Base-by-base conservation (phyloP, 257 asterid genomes). In the Penstemon eatonii region DNA sequence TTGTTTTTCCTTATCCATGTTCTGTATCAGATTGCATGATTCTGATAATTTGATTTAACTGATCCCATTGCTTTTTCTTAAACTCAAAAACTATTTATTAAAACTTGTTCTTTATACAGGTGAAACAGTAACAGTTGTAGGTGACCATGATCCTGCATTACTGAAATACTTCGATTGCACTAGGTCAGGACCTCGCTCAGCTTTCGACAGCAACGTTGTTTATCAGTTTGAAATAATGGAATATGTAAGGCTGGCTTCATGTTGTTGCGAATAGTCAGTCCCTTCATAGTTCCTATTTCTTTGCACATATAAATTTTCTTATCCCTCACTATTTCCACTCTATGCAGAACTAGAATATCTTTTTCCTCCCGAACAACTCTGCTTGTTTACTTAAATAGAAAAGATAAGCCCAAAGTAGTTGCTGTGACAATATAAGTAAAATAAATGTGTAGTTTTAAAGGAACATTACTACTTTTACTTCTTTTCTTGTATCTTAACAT, bases 141-240 rank as follows among this genome's bases (percentile, higher is more conserved):
- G 99, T 74, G 99, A 93, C 79, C 99, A 93, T 65, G 62, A 93
- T 78, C 88, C 96, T 65, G 86, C 87, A 55, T 78, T 93, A 45
- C 70, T 93, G 83, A 93, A 82, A 73, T 93, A 81, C 70, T 93
- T 90, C 73, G 99, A 93, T 61, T 90, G 96, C 89, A 90, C 99
- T 10, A 85, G 99, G 71, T 89, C 99, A 70, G 99, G 99, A 71
- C 99, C 99, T 71, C 99, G 99, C 70, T 93, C 99, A 12, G 99
- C 99, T 61, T 93, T 93, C 67, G 99, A 93, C 79, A 72, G 82
- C 83, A 87, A 93, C 75, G 97, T 93, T 76, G 97, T 93, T 75
- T 89, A 83, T 83, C 99, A 93, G 69, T 93, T 85, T 85, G 99
- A 94, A 83, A 85, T 89, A 70, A 94, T 94, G 99, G 97, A 94